phyloP scores from a whole-genome alignment of 306 rosid species.

The Lupinus albus region DNA sequence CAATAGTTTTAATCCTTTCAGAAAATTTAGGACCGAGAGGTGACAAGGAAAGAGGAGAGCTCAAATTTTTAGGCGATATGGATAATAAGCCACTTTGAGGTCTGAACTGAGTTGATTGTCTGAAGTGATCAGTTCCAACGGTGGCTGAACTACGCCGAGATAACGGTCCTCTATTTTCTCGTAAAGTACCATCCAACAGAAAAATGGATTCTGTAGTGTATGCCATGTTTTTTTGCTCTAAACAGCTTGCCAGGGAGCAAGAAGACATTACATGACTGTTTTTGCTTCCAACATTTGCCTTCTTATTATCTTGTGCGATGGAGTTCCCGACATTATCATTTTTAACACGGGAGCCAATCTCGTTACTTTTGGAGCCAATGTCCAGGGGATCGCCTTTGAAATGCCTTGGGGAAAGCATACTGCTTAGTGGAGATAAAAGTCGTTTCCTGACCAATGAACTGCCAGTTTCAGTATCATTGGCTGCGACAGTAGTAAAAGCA shows the following conservation, averaged over 20 bases:
- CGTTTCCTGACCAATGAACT: constrained; percentile 78
- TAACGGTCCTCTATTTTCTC: constrained; percentile 43
- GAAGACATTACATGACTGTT: constrained; percentile 47
- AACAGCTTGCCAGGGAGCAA: constrained; percentile 56
- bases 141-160: constrained; percentile 46
- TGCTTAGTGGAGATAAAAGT: constrained; percentile 77
- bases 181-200: constrained; percentile 63
- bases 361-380: constrained; percentile 58
- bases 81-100: constrained; percentile 48
- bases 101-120: constrained; percentile 47
- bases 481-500: constrained; percentile 36
- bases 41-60: constrained; percentile 71
- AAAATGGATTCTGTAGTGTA: constrained; percentile 41
- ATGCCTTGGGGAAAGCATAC: constrained; percentile 70
- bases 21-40: constrained; percentile 88
- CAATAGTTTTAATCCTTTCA: constrained; percentile 60
- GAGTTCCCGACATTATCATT: constrained; percentile 45
- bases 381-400: constrained; percentile 73
- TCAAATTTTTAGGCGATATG: constrained; percentile 48
- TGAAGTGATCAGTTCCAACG: constrained; percentile 46
- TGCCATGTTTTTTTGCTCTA: constrained; percentile 49
- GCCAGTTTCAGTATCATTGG: constrained; percentile 52
- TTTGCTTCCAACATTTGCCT: constrained; percentile 79
- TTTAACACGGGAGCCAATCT: constrained; percentile 37
- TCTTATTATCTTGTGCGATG: constrained; percentile 69